Evolutionary conservation across 2,329 filamentous ascomycete species (phyloP), one percentile per base, ranked within the genome.

Genomic region (Penicillium vulpinum): DNA sequence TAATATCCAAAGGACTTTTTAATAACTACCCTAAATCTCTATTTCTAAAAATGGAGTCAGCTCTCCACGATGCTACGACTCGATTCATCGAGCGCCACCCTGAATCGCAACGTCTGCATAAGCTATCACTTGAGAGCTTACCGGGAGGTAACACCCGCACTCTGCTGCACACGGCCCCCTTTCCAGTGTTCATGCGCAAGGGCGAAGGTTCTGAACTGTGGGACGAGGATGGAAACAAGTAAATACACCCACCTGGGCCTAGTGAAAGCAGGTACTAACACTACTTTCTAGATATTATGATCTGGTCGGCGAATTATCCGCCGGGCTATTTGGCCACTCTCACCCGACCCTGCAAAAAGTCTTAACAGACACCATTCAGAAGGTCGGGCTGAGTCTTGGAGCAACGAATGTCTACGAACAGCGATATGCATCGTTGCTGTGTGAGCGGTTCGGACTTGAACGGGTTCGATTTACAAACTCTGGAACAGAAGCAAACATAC

Each of bases 261-360:
- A 16, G 6, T 9, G 26, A 47, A 21, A 13, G 3, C 4, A 7
- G 11, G 2, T 2, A 11, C 11, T 54, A 16, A 54, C 15, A 16
- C 15, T 10, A 16, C 16, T 26, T 18, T 2, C 6, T 4, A 54
- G 51, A 40, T 88, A 87, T 66, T 74, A 80, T 15, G 86, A 90
- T 63, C 76, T 89, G 8, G 75, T 86, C 1, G 81, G 82, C 33
- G 87, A 89, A 69, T 84, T 84, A 64, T 85, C 84, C 0, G 87
- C 87, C 1, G 85, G 83, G 2, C 76, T 90, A 13, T 88, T 84
- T 65, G 87, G 87, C 0, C 87, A 90, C 71, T 86, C 83, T 1
- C 78, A 88, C 51, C 80, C 82, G 0, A 62, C 75, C 2, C 83
- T 90, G 53, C 68, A 77, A 3, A 63, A 73, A 0, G 78, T 85